Base-by-base conservation (phyloP, 495 filamentous ascomycete species). In the Penicillium lividum region DNA sequence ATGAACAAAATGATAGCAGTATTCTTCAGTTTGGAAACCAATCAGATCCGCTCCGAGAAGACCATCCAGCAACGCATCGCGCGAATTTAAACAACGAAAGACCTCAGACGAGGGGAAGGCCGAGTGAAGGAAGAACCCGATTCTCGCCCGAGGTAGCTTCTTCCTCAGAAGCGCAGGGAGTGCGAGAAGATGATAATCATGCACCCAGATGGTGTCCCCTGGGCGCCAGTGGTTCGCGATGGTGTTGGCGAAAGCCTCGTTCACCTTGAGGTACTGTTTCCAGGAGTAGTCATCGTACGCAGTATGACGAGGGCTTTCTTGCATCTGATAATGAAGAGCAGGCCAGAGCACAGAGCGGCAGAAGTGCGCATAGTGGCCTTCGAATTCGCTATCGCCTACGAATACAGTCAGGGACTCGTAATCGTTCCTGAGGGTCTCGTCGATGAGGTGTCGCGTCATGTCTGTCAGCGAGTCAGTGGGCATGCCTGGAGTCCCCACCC, bases 281-380 rank as follows among this genome's bases (percentile, higher is more conserved):
- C 91, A 97, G n/a, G 91, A 93, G 67, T 96, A 92, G 64, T 95
- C 91, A 65, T 91, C 86, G 64, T 95, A 97, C 3, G 92, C 91
- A 70, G 92, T 95, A 82, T 90, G 95, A 76, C 94, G 94, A 18
- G 92, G 92, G 64, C 89, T 90, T 66, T 96, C 92, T 30, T 93
- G 92, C 68, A 96, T 92, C 69, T 94, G 90, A 70, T 97, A 96
- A 70, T 97, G 91, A 71, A 96, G 90, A 48, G 93, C 90, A 10
- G 89, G 89, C 89, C 89, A 92, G 27, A 92, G 77, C 31, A 91
- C 87, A 65, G 89, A 80, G 68, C 93, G 95, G 79, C 90, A 96
- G 61, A 91, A 96, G 72, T 96, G 90, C 25, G 84, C 77, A 66
- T 96, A 96, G 70, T 94, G 90, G 1, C 92, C 90, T 60, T 93